Percentiles rank a stretch among this genome's conserved stretches.
Conservation (phyloP, 2,329 filamentous ascomycete genomes). For the Stemphylium lycopersici region DNA sequence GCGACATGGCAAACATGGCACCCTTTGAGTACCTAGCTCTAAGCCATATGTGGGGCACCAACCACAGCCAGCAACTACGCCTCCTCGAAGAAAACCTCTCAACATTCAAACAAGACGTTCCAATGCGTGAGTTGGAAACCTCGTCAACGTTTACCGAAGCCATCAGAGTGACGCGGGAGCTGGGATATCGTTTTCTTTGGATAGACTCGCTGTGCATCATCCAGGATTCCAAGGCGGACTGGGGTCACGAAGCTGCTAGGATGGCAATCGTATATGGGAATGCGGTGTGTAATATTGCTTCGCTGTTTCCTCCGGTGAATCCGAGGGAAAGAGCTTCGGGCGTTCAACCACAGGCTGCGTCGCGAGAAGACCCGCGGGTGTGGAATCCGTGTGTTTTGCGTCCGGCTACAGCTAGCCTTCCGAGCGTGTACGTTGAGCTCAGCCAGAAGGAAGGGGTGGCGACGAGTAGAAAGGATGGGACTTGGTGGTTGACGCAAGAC, state of each 20-base stretch:
- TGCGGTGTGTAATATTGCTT: conserved; percentile 14
- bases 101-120: conserved; percentile 3
- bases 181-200: conserved; percentile 28
- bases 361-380: conserved; percentile 7
- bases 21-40: conserved; percentile 10
- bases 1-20: conserved; percentile 5
- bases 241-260: conserved; percentile 11
- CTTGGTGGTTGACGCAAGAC: conserved; percentile 4
- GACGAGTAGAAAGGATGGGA: neutral
- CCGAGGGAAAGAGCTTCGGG: too few relatives aligned
- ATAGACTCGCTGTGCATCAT: conserved; percentile 31
- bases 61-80: neutral
- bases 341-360: neutral
- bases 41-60: conserved; percentile 20
- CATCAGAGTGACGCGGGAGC: conserved; percentile 9
- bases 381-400: conserved; percentile 16
- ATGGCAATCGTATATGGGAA: conserved; percentile 25
- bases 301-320: conserved; percentile 3
- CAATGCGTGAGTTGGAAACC: neutral
- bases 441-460: neutral
- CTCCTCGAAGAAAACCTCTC: neutral
- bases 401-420: neutral
- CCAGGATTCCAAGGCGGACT: conserved; percentile 19
- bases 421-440: conserved; percentile 6
- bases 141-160: conserved; percentile 23